phyloP scores from a whole-genome alignment of 2,329 filamentous ascomycete species.

The Emmonsia crescens region DNA sequence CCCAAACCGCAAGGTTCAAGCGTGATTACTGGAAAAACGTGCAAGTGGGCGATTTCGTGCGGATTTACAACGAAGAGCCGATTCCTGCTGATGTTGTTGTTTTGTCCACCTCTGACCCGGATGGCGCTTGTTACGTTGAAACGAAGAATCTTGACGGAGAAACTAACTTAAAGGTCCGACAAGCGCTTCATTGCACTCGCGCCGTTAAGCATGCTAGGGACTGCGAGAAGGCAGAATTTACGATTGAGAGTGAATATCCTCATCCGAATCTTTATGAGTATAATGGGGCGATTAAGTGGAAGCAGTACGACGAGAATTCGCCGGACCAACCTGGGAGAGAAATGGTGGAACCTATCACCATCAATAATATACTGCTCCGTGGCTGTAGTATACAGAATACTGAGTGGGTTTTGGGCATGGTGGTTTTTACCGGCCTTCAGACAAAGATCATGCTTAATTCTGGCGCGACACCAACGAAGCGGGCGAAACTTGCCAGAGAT shows the following conservation, averaged over 20 bases:
- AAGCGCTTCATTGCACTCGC: constrained; percentile 76
- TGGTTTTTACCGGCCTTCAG: constrained; percentile 88
- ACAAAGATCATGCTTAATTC: constrained; percentile 99
- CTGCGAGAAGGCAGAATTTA: constrained; percentile 80
- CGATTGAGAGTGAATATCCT: constrained; percentile 79
- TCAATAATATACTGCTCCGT: constrained; percentile 89
- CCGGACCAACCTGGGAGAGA: constrained; percentile 53
- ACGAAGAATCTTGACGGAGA: constrained; percentile 98
- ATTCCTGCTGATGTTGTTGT: constrained; percentile 90
- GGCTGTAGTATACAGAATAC: constrained; percentile 92
- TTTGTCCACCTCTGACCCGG: constrained; percentile 81
- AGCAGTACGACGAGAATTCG: constrained; percentile 56
- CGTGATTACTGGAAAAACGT: constrained; percentile 92
- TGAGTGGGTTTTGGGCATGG: constrained; percentile 86
- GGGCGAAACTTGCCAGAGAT: constrained; percentile 79
- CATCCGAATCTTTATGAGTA: constrained; percentile 95
- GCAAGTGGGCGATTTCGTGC: constrained; percentile 89
- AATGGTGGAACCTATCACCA: constrained; percentile 86
- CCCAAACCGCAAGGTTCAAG: constrained; percentile 74
- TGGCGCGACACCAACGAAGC: constrained; percentile 88
- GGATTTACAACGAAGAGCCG: constrained; percentile 92
- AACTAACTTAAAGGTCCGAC: constrained; percentile 91
- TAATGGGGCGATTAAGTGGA: constrained; percentile 80
- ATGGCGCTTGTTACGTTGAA: constrained; percentile 93
- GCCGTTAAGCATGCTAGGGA: constrained; percentile 78